Percentiles rank a stretch among this genome's conserved stretches.
Evolutionary conservation across 116 monocot species (phyloP).

Genomic region (Cymodocea nodosa): DNA sequence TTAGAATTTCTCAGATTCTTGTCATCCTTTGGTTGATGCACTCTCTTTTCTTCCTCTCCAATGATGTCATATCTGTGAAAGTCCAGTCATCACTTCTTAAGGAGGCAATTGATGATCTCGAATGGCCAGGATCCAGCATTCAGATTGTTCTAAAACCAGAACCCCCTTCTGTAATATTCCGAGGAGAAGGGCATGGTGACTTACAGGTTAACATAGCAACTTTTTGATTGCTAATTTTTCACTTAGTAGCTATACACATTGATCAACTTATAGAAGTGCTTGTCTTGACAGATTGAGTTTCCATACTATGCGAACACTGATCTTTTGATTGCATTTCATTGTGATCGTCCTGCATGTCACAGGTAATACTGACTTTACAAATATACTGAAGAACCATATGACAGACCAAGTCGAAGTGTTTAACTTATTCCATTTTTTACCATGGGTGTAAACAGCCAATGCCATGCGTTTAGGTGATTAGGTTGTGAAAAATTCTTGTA

Average conservation of each 20-base stretch:
- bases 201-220: constrained; percentile 46
- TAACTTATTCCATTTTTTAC: no score
- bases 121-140: constrained; percentile 91
- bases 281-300: constrained; percentile 64
- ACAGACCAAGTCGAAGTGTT: no score
- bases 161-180: constrained; percentile 65
- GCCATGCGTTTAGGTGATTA: no score
- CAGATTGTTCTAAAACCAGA: constrained; percentile 69
- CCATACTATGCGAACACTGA: constrained; percentile 64
- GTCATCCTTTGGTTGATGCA: background rate
- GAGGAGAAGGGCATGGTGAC: constrained; percentile 95
- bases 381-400: no score
- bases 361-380: constrained; percentile 24
- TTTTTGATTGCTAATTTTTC: background rate
- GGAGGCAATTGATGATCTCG: constrained; percentile 96
- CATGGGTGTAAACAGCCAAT: no score
- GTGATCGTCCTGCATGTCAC: constrained; percentile 49
- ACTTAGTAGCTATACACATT: background rate
- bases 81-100: constrained; percentile 70
- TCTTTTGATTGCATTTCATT: constrained; percentile 88
- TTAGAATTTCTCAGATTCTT: background rate
- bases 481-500: no score
- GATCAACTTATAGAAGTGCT: background rate
- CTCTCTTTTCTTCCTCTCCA: background rate
- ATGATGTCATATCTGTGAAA: background rate